Conservation (phyloP, 768 basidiomycete species). For the Tremella yokohamensis region DNA sequence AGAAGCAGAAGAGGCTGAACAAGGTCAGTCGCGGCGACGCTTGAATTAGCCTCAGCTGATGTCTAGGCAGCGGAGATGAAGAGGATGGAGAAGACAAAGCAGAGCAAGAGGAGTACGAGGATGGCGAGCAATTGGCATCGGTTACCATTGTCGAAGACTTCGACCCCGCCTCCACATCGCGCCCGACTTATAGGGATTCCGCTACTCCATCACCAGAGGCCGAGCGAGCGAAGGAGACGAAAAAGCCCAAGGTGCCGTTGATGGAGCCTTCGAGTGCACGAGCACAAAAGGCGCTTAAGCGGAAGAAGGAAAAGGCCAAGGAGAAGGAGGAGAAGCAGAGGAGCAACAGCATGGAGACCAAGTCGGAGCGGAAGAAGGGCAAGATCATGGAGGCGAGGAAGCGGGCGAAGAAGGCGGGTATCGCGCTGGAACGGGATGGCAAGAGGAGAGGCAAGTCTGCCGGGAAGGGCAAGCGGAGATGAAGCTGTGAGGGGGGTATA, state of each 20-base stretch:
- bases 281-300: slow-evolving; percentile 22
- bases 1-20: slow-evolving; percentile 51
- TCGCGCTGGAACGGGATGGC: slow-evolving; percentile 59
- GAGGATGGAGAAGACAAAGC: slow-evolving; percentile 23
- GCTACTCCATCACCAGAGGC: background rate
- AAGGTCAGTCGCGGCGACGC: slow-evolving; percentile 50
- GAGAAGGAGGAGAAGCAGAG: slow-evolving; percentile 28
- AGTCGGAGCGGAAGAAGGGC: slow-evolving; percentile 62
- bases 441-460: slow-evolving; percentile 18
- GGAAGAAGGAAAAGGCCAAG: slow-evolving; percentile 14
- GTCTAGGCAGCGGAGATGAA: slow-evolving; percentile 14
- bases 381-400: slow-evolving; percentile 63
- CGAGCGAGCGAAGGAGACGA: slow-evolving; percentile 1
- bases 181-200: no score
- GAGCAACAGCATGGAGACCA: slow-evolving; percentile 65
- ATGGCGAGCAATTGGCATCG: slow-evolving; percentile 78
- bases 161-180: slow-evolving; percentile 58
- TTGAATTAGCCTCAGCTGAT: background rate
- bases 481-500: background rate
- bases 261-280: slow-evolving; percentile 45
- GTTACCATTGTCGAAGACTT: slow-evolving; percentile 92
- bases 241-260: slow-evolving; percentile 21
- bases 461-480: slow-evolving; percentile 21
- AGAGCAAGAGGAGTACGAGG: slow-evolving; percentile 64
- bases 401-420: slow-evolving; percentile 67